Conservation (phyloP, 345 rosid genomes). For the Camelina neglecta region DNA sequence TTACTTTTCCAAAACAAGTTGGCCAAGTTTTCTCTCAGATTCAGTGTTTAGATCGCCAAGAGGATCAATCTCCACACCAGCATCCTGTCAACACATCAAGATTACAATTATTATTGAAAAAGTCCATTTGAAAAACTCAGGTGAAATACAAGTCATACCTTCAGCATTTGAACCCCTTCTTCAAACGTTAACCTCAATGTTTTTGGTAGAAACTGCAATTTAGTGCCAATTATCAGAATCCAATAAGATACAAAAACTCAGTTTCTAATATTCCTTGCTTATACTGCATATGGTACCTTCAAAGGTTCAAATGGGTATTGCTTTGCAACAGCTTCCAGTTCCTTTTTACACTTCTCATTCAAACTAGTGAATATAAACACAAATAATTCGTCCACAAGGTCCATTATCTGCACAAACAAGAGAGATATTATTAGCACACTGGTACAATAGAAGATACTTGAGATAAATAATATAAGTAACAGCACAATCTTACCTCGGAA, state of each 20-base stretch:
- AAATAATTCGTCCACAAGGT: conserved; percentile 70
- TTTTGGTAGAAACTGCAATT: conserved; percentile 70
- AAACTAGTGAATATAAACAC: conserved; percentile 69
- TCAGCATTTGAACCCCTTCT: conserved; percentile 91
- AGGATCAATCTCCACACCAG: conserved; percentile 88
- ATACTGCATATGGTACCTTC: conserved; percentile 56
- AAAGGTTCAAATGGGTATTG: conserved; percentile 85
- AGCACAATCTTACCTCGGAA: conserved; percentile 60
- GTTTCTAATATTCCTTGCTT: background rate
- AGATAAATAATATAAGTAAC: background rate
- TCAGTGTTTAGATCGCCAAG: conserved; percentile 89
- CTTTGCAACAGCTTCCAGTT: conserved; percentile 73
- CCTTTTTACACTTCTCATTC: conserved; percentile 66
- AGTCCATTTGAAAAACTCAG: background rate
- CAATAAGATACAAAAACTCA: conserved; percentile 19
- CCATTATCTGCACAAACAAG: conserved; percentile 67
- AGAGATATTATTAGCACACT: background rate
- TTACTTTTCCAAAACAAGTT: conserved; percentile 85
- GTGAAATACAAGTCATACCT: conserved; percentile 51
- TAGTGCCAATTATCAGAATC: conserved; percentile 20
- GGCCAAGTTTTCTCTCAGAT: conserved; percentile 86
- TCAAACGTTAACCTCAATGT: conserved; percentile 76
- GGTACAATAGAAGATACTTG: conserved; percentile 3
- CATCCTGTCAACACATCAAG: conserved; percentile 60
- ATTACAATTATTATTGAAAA: background rate